Evolutionary conservation across 352 stramenopile genomes (phyloP), one percentile per base, ranked within the genome.

Genomic region (Lagenidium sp.): DNA sequence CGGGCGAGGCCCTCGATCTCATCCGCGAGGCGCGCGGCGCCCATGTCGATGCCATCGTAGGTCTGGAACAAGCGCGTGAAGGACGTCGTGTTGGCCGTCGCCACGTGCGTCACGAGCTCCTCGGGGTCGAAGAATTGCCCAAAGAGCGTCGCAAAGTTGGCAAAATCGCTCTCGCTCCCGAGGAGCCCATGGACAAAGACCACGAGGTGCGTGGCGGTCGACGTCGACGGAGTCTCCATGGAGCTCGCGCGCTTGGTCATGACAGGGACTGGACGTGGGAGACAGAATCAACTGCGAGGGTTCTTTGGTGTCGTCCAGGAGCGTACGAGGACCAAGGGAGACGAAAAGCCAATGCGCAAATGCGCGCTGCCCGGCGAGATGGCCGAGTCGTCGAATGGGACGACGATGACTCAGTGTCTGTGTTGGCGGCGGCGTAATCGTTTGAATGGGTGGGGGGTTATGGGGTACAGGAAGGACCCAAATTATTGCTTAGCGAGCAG

Each of bases 21-120:
- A 34, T 88, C 47, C 0, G 79, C 79, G n/a, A 92, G 60, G 6
- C 79, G 71, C 36, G 76, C 44, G 31, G 66, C 79, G 30, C 79
- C 79, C 10, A 49, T 26, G 34, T 92, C 79, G 13, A 92, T 72
- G 21, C 79, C 79, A 38, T 92, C 79, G 51, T 81, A 85, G 21
- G 79, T 92, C 52, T 75, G 67, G 53, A 85, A 86, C 31, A 85
- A 69, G 11, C 56, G 61, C 18, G 44, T 46, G 39, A 84, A 71
- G 8, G 47, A 60, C 13, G 54, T 52, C 36, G 60, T 68, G 39
- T 88, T 92, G 54, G 65, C 55, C 34, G 55, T 57, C 2, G 60
- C 57, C 10, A 60, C 36, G 48, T 85, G 56, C 39, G 79, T 44
- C 28, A 68, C 64, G 42, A 90, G 45, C 10, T 77, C 57, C 32